Evolutionary conservation across 768 basidiomycete species (phyloP).

Genomic region (Macrolepiota dolichaula): DNA sequence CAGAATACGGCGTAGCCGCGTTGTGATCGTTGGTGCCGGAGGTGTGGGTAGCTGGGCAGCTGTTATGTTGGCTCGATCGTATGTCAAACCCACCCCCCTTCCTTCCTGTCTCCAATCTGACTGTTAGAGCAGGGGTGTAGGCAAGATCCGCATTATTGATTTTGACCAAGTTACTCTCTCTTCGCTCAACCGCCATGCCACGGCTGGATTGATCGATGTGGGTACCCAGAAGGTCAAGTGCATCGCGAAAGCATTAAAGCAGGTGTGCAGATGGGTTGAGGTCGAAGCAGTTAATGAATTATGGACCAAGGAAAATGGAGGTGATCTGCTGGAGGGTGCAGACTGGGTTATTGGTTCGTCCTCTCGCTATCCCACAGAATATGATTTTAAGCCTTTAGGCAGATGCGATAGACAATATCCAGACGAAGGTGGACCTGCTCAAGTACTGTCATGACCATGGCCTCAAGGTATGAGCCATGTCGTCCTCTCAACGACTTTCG

Average conservation of each 20-base stretch:
- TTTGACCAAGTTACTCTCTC: constrained; percentile 97
- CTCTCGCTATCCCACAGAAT: not conserved
- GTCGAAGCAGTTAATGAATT: constrained; percentile 83
- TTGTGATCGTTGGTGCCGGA: constrained; percentile 92
- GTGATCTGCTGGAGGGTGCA: constrained; percentile 68
- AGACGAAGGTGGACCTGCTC: constrained; percentile 92
- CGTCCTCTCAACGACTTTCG: too few species aligned
- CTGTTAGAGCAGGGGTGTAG: constrained; percentile 52
- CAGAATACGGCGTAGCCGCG: constrained; percentile 67
- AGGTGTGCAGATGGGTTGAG: constrained; percentile 82
- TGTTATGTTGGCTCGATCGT: constrained; percentile 91
- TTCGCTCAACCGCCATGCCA: constrained; percentile 92
- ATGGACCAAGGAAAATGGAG: constrained; percentile 84
- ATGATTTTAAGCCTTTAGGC: not conserved
- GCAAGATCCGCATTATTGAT: constrained; percentile 79
- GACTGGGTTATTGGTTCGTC: constrained; percentile 90
- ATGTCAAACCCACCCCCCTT: constrained; percentile 27
- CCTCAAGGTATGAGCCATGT: constrained; percentile 57
- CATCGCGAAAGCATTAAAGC: constrained; percentile 62
- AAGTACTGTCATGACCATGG: constrained; percentile 78
- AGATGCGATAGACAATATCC: constrained; percentile 98
- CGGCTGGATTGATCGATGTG: constrained; percentile 84
- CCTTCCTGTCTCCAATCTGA: not conserved
- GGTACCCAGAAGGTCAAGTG: constrained; percentile 89
- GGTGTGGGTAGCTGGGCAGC: constrained; percentile 97